Evolutionary conservation across 768 basidiomycete species (phyloP), one percentile per base, ranked within the genome.

Genomic region (Auriscalpium orientale): DNA sequence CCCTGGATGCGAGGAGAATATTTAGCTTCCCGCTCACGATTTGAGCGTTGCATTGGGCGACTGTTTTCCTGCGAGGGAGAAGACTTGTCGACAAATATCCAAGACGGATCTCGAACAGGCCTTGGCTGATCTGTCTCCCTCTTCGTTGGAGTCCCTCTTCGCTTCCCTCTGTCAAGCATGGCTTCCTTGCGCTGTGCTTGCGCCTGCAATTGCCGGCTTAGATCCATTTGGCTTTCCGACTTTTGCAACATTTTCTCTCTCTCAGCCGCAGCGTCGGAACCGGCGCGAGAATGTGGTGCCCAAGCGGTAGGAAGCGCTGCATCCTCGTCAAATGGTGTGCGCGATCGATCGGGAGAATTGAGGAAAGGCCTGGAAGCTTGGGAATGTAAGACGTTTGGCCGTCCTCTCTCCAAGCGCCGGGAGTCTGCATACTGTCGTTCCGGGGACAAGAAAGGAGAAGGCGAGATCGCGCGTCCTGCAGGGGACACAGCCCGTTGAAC

Each of bases 201-300:
- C 50, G 53, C 60, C 53, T 69, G 66, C 62, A 67, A 69, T 49
- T 69, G 73, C 58, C 65, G 69, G 36, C 60, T 58, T 12, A 57
- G 62, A 13, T 76, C 74, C 45, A 66, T 46, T 22, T 68, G 67
- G 53, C 68, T 69, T 59, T 81, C 78, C n/a, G 72, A 64, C 21
- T 68, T 62, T 55, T 70, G 75, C 46, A 74, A 62, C 15, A 68
- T 64, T 45, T 69, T 67, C 56, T 83, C 81, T 33, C 78, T 72
- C 46, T 83, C 79, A 40, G 70, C 70, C 37, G 72, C 76, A 20
- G 77, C 76, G 67, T 83, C 82, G 2, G 82, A 82, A 28, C 75
- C 75, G 13, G 78, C 71, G 56, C 77, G 74, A 46, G 66, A 62
- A 61, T 80, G 80, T 16, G 64, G 62, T 28, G 66, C 59, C 57